Base-by-base conservation (phyloP, 1,284 basidiomycete species). In the Cutaneotrichosporon mucoides region DNA sequence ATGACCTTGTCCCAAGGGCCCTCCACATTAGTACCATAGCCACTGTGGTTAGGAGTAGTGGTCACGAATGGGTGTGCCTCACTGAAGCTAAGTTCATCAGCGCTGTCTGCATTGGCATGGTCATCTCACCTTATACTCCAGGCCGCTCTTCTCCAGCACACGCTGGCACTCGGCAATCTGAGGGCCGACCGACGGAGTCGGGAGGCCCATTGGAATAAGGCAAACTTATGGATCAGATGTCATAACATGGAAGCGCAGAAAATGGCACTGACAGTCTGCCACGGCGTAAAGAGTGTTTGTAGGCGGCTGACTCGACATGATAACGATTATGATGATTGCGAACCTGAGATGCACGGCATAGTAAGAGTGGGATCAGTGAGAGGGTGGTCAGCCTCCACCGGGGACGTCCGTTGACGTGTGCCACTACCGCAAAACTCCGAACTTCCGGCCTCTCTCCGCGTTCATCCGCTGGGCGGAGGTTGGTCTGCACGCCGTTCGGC, bases 1-100 rank as follows among this genome's bases (percentile, higher is more conserved):
- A 73, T 76, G 6, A 96, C 92, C 58, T 85, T 81, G 37, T 84
- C 83, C 91, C 92, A 93, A 0, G 89, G 87, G 3, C 92, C 91
- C 61, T 90, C 91, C 51, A 94, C 68, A 72, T 94, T 94, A 3
- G 92, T 95, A 5, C 92, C 92, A 69, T 92, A 92, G 3, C 90
- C 90, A 69, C 90, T 92, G 66, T 4, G 1, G 12, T 42, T 9
- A 40, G 38, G 45, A 45, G 50, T 55, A 43, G 40, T 74, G 86
- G 82, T 77, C 89, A 87, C 89, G 24, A 24, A 24, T 24, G 24
- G 24, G 10, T 42, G 12, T 35, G 3, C 15, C 73, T 85, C 86
- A 91, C 70, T 72, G 68, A 34, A 68, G 52, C 68, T 70, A 53
- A 51, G 13, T 8, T 15, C 24, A 24, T 24, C 24, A 24, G 24